Conservation (phyloP, 2,329 filamentous ascomycete genomes). For the Stagonosporopsis cucurbitacearum region DNA sequence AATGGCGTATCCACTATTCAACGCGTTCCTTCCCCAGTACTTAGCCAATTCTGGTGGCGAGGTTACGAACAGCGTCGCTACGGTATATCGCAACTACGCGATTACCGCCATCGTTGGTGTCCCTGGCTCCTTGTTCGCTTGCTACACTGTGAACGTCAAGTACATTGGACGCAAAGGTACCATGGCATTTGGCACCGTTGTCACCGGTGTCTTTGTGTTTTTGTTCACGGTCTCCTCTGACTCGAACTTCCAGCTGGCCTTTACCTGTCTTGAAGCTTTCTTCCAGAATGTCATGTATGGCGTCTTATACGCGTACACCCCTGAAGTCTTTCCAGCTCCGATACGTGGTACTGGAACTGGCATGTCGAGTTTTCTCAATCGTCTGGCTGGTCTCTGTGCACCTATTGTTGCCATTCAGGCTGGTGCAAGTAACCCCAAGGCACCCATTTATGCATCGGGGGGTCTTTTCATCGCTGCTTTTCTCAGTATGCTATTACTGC, state of each 20-base stretch:
- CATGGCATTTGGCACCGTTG: constrained; percentile 69
- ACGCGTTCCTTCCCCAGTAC: constrained; percentile 88
- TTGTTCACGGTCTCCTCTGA: constrained; percentile 66
- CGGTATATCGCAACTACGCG: constrained; percentile 78
- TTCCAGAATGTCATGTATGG: constrained; percentile 68
- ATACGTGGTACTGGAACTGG: constrained; percentile 75
- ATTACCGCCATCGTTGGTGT: constrained; percentile 80
- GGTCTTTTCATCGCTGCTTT: constrained; percentile 54
- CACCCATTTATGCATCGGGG: constrained; percentile 53
- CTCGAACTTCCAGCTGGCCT: constrained; percentile 65
- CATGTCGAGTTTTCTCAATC: constrained; percentile 74
- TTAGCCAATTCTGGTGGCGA: constrained; percentile 64
- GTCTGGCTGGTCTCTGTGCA: constrained; percentile 70
- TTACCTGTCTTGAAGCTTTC: constrained; percentile 73
- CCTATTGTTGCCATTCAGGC: constrained; percentile 67
- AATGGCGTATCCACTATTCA: constrained; percentile 88
- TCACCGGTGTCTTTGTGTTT: constrained; percentile 73
- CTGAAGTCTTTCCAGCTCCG: constrained; percentile 76
- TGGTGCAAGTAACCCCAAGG: constrained; percentile 46
- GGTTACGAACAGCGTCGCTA: constrained; percentile 33
- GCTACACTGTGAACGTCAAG: constrained; percentile 74
- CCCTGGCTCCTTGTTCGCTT: constrained; percentile 76
- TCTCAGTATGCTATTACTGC: constrained; percentile 51
- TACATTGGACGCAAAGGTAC: constrained; percentile 76
- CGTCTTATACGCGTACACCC: constrained; percentile 77